A percentile compares a stretch with the other conserved stretches of the same genome.
Conservation (phyloP, 352 stramenopile species). For the Phytophthora quininea region DNA sequence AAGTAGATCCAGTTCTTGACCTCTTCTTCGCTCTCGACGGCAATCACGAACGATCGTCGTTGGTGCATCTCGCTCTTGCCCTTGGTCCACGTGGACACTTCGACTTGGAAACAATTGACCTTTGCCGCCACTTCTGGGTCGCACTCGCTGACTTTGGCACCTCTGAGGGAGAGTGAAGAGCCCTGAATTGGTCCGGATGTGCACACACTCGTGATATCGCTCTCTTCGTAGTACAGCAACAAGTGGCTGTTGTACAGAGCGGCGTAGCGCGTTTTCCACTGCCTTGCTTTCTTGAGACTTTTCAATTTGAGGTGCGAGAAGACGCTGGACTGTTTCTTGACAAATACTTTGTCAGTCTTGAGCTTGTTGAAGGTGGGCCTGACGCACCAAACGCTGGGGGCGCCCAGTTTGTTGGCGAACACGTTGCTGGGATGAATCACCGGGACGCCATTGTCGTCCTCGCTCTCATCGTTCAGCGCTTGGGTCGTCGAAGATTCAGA, state of each 20-base stretch:
- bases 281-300: constrained; percentile 53
- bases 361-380: constrained; percentile 55
- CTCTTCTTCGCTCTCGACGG: constrained; percentile 74
- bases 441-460: constrained; percentile 20
- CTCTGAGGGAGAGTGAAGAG: constrained; percentile 74
- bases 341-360: constrained; percentile 71
- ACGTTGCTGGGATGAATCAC: constrained; percentile 7
- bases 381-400: constrained; percentile 10
- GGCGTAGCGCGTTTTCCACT: constrained; percentile 88
- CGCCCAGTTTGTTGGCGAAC: constrained; percentile 5
- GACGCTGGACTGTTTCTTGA: constrained; percentile 84
- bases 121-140: constrained; percentile 75
- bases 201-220: constrained; percentile 13
- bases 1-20: constrained; percentile 88
- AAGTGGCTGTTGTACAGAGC: constrained; percentile 73
- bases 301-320: constrained; percentile 81
- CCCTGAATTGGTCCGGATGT: constrained; percentile 22
- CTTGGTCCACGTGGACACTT: constrained; percentile 86
- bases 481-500: constrained; percentile 41
- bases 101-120: constrained; percentile 86
- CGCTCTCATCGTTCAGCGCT: constrained; percentile 26
- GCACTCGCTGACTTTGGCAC: constrained; percentile 75
- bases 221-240: constrained; percentile 76
- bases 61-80: constrained; percentile 66
- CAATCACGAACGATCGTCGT: constrained; percentile 74